Evolutionary conservation across 2,329 filamentous ascomycete genomes (phyloP).

Genomic region (Escovopsis sp.): DNA sequence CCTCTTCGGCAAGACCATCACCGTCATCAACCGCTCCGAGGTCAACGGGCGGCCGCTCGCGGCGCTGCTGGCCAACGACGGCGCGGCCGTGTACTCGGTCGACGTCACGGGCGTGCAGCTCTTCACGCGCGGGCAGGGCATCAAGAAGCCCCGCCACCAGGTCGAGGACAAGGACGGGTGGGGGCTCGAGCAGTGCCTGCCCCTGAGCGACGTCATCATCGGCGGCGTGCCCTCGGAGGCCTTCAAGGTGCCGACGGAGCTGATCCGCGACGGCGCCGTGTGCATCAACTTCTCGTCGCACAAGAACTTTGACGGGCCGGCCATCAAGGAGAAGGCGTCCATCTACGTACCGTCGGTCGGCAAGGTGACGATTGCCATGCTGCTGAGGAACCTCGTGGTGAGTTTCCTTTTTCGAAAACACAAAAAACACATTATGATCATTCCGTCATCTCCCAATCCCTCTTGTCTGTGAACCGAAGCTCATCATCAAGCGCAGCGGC

Average conservation of each 20-base stretch:
- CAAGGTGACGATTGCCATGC: conserved; percentile 89
- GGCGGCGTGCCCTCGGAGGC: conserved; percentile 76
- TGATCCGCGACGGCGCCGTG: conserved; percentile 81
- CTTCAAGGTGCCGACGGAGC: conserved; percentile 77
- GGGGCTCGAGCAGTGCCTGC: conserved; percentile 66
- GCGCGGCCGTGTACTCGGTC: conserved; percentile 87
- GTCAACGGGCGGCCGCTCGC: conserved; percentile 89
- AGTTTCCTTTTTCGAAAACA: conserved; percentile 16
- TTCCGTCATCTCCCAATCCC: too few species aligned
- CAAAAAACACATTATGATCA: neutral
- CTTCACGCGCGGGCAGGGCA: conserved; percentile 78
- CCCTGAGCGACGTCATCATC: conserved; percentile 87
- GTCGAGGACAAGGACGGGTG: conserved; percentile 71
- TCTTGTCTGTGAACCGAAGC: conserved; percentile 1
- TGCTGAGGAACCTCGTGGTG: conserved; percentile 80
- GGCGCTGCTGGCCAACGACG: conserved; percentile 88
- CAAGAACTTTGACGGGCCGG: conserved; percentile 76
- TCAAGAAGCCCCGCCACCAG: conserved; percentile 74
- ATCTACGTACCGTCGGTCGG: conserved; percentile 96
- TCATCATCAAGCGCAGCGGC: conserved; percentile 24
- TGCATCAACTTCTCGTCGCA: conserved; percentile 98
- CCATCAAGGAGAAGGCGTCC: conserved; percentile 86
- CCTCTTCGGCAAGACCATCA: conserved; percentile 85
- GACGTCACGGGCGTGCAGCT: conserved; percentile 84
- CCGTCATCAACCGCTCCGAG: conserved; percentile 91